These are phyloP conservation scores for Exsudoporus frostii DNA, from an alignment of 768 basidiomycete species.

Conservation along the genomic window DNA sequence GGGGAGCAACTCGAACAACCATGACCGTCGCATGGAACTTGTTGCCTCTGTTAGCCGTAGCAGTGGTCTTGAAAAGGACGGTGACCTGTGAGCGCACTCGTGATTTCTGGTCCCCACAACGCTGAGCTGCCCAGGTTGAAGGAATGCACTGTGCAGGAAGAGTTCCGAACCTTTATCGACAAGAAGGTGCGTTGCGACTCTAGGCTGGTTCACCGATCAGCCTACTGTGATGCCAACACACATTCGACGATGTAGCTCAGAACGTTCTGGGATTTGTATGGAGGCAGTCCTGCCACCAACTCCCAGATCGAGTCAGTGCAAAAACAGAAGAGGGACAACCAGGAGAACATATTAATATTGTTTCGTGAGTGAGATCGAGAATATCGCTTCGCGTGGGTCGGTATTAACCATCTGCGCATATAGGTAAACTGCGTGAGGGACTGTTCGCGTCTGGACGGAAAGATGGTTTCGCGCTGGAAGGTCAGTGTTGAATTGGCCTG, in stretches of 20 bases:
- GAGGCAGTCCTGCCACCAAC: constrained; percentile 11
- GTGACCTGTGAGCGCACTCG: constrained; percentile 60
- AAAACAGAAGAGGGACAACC: constrained; percentile 45
- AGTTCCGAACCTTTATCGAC: constrained; percentile 63
- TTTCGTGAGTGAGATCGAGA: constrained; percentile 49
- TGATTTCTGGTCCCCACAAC: constrained; percentile 26
- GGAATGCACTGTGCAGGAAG: constrained; percentile 54
- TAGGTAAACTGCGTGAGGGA: constrained; percentile 78
- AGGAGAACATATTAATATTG: constrained; percentile 70
- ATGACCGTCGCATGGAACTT: constrained; percentile 49
- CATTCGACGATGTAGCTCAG: constrained; percentile 40
- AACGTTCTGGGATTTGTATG: constrained; percentile 43
- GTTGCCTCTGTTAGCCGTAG: constrained; percentile 75
- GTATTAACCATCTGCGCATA: neutral
- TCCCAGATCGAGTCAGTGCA: constrained; percentile 17
- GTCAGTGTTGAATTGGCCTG: constrained; percentile 35
- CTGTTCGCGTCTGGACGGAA: constrained; percentile 55
- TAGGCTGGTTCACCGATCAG: neutral
- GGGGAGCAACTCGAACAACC: constrained; percentile 3
- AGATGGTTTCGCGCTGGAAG: constrained; percentile 67
- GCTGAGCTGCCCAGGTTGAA: constrained; percentile 52
- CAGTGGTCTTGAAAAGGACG: constrained; percentile 70
- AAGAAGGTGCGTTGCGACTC: constrained; percentile 49
- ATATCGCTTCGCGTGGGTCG: neutral
- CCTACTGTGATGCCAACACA: neutral